These are phyloP conservation scores for Termitomyces sp. DNA, from an alignment of 768 basidiomycete species.

Conservation along the genomic window DNA sequence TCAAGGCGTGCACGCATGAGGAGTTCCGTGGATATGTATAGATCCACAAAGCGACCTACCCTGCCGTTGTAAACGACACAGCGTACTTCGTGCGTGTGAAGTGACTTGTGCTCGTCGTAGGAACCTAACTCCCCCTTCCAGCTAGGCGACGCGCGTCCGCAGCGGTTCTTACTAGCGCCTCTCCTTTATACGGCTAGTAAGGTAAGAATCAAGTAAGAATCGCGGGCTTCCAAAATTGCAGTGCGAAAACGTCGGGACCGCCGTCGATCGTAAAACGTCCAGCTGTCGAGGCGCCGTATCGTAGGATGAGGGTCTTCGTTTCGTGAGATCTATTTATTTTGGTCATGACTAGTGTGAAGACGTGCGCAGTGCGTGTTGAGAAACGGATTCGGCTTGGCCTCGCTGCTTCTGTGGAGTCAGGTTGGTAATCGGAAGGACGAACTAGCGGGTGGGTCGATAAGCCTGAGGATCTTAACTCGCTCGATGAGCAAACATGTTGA, in stretches of 20 bases:
- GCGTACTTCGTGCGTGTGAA: neutral
- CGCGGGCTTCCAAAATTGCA: neutral
- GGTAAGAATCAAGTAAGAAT: no score
- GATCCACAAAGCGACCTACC: neutral
- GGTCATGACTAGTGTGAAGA: neutral
- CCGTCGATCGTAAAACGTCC: neutral
- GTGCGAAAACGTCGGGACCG: conserved; percentile 6
- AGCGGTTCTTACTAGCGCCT: neutral
- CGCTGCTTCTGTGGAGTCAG: neutral
- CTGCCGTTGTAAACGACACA: neutral
- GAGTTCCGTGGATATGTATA: neutral
- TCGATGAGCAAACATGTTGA: neutral
- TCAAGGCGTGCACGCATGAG: neutral
- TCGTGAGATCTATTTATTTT: neutral
- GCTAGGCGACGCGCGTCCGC: neutral
- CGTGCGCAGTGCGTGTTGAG: neutral
- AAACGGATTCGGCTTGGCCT: neutral
- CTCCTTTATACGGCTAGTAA: neutral
- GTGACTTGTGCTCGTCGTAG: neutral
- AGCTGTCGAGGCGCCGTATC: neutral
- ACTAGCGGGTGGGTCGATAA: neutral
- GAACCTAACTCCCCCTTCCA: neutral
- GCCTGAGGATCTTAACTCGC: neutral
- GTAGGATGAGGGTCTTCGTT: neutral
- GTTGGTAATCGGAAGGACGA: neutral